Evolutionary conservation across 805 yeast species (phyloP), one percentile per base, ranked within the genome.

Genomic region (Scheffersomyces spartinae): DNA sequence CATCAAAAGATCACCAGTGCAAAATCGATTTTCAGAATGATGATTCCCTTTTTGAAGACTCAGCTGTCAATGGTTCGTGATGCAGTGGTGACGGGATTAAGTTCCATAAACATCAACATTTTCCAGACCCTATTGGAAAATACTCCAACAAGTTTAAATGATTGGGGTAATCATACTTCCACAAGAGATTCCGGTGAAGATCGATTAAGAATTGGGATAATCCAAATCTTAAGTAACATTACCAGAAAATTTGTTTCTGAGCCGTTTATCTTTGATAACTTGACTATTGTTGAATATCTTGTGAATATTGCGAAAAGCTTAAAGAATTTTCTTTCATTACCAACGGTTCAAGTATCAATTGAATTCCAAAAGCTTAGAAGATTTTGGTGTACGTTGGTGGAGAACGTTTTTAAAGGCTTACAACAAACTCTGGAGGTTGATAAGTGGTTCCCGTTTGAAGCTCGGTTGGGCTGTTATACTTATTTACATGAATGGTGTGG

Each of bases 401-500:
- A 83, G 32, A 78, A 72, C 30, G 71, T 81, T n/a, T 83, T 73
- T 39, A 45, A 55, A 9, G 81, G 79, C 6, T 38, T 68, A 30
- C 45, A 60, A 33, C 59, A 63, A 34, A 45, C 59, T 28, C 49
- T 52, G 7, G 6, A 17, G 10, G 58, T 67, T 2, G 61, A 55
- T 7, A 55, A 61, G 20, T 75, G 86, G 71, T 57, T 86, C n/a
- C 88, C 94, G 2, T 85, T 86, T 47, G 84, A 77, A 36, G 88
- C 85, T 2, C 61, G 95, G 27, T 73, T 80, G 16, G 78, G 82
- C 2, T 80, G 93, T 33, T 86, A 84, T 54, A 71, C 74, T 23
- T 78, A 71, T 40, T 56, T 91, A 29, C 86, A 81, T 36, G 94
- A 83, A 45, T 91, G 99, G 99, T 85, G 95, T 47, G 94, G 94